Percentiles rank a stretch among this genome's conserved stretches.
These are phyloP conservation scores for Colletotrichum neosansevieriae DNA, from an alignment of 2,329 filamentous ascomycete genomes.

Conservation along the genomic window DNA sequence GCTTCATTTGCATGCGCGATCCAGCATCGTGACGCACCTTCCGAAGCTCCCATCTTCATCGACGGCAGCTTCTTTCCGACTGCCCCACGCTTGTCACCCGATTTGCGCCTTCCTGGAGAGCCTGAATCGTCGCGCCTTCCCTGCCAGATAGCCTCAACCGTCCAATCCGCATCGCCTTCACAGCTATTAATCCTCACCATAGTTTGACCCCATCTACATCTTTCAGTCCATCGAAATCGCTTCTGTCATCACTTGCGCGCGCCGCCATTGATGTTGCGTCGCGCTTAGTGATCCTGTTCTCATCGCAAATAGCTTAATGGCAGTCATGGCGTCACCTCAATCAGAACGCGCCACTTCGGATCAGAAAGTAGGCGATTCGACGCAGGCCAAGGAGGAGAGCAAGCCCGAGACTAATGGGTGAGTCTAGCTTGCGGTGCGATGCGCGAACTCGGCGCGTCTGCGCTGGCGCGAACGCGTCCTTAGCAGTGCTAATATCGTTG, in stretches of 20 bases:
- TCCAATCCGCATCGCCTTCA: not conserved
- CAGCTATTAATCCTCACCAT: not conserved
- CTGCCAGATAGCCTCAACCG: not conserved
- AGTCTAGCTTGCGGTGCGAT: slow-evolving; percentile 45
- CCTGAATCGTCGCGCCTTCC: not conserved
- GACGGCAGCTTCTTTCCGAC: slow-evolving; percentile 18
- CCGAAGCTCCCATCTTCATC: slow-evolving; percentile 9
- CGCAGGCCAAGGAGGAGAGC: slow-evolving; percentile 47
- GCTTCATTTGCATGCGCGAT: slow-evolving; percentile 13
- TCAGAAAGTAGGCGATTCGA: slow-evolving; percentile 58
- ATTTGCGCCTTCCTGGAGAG: not conserved
- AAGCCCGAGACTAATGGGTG: slow-evolving; percentile 54
- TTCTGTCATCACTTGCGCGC: slow-evolving; percentile 5
- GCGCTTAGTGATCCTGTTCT: slow-evolving; percentile 45
- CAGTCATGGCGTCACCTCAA: slow-evolving; percentile 65
- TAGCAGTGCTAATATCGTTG: slow-evolving; percentile 13
- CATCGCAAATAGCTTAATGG: slow-evolving; percentile 55
- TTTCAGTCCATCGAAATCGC: not conserved
- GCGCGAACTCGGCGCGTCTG: slow-evolving; percentile 36
- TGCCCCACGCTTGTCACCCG: not conserved
- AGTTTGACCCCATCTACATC: not conserved
- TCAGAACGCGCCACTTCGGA: slow-evolving; percentile 57
- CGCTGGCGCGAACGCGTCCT: slow-evolving; percentile 6
- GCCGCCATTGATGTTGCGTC: slow-evolving; percentile 53
- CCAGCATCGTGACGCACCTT: slow-evolving; percentile 20